Conservation (phyloP, 495 filamentous ascomycete species). For the Xylaria venustula region DNA sequence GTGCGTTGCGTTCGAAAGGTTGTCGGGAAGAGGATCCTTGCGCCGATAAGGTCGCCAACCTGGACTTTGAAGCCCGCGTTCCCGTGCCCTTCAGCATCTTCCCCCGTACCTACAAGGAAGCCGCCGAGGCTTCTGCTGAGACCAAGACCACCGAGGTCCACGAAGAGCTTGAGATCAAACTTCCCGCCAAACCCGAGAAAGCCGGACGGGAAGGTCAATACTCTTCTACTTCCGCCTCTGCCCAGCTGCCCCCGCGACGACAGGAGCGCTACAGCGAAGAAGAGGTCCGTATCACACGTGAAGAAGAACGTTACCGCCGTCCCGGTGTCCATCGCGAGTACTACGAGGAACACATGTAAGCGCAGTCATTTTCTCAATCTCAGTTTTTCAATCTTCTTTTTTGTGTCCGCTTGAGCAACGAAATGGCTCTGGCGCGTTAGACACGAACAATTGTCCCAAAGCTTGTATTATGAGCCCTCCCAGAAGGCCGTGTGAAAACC, state of each 20-base stretch:
- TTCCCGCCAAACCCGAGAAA: constrained; percentile 60
- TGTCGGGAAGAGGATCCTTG: constrained; percentile 81
- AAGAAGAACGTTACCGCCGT: constrained; percentile 67
- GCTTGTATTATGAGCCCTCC: no score
- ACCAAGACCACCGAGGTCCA: constrained; percentile 66
- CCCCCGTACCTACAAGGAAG: constrained; percentile 96
- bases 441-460: no score
- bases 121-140: constrained; percentile 64
- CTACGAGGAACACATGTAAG: constrained; percentile 51
- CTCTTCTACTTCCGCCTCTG: constrained; percentile 61
- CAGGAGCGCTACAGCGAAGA: constrained; percentile 71
- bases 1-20: constrained; percentile 77
- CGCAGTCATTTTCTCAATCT: neutral
- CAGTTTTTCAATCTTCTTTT: neutral
- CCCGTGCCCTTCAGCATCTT: constrained; percentile 99
- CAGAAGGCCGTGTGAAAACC: neutral
- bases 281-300: constrained; percentile 72
- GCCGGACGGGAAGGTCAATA: constrained; percentile 94
- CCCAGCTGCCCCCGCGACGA: constrained; percentile 60
- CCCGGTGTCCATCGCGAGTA: constrained; percentile 56
- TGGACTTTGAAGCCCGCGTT: constrained; percentile 99
- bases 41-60: constrained; percentile 78
- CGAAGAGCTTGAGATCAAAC: constrained; percentile 85
- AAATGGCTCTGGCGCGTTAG: no score
- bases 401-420: neutral